phyloP scores from a whole-genome alignment of 129 eudicot genomes.

The Gnaphalium uliginosum region DNA sequence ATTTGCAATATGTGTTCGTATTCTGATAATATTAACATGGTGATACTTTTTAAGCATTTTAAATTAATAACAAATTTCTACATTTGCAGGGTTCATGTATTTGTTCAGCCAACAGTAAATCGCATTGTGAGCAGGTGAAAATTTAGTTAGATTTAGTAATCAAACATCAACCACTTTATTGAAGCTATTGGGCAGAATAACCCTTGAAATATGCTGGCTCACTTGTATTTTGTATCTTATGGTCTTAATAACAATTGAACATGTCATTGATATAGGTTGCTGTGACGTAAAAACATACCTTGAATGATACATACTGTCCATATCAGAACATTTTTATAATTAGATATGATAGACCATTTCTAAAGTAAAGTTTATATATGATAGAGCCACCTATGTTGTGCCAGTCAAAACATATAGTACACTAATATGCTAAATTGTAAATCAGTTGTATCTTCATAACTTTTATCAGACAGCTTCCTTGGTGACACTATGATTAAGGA shows the following conservation, averaged over 20 bases:
- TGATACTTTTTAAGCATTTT: conserved; percentile 5
- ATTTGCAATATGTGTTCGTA: conserved; percentile 8
- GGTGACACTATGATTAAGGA: conserved; percentile 13
- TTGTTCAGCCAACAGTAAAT: conserved; percentile 84
- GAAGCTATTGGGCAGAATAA: neutral
- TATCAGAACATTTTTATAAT: neutral
- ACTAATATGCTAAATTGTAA: conserved; percentile 1
- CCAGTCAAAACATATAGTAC: conserved; percentile 13
- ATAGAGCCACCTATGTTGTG: conserved; percentile 1
- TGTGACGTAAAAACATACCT: neutral
- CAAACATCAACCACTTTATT: neutral
- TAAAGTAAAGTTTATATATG: neutral
- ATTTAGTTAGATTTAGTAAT: neutral
- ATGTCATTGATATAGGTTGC: neutral
- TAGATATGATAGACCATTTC: conserved; percentile 1
- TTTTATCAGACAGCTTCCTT: neutral
- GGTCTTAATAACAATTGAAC: neutral
- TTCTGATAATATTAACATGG: conserved; percentile 9
- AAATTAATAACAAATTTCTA: conserved; percentile 15
- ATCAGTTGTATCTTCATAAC: neutral
- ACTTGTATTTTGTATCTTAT: conserved; percentile 15
- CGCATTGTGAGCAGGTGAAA: conserved; percentile 85
- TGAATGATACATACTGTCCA: neutral
- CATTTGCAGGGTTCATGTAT: conserved; percentile 80
- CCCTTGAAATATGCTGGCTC: neutral